Evolutionary conservation across 768 basidiomycete species (phyloP).

Genomic region (Daedaleopsis nitida): DNA sequence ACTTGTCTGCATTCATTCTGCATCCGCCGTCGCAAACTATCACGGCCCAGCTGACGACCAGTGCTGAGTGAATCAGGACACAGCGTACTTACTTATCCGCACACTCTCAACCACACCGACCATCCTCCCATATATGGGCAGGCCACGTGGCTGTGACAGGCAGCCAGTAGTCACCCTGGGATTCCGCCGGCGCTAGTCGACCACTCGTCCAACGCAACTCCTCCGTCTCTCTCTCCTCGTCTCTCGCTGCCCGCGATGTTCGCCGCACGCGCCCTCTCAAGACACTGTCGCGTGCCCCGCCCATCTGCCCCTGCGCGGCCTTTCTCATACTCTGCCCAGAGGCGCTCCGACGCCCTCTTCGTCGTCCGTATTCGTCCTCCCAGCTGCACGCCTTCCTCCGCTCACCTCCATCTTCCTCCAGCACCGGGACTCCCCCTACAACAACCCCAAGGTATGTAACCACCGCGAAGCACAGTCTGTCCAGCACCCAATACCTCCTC

Average conservation of each 20-base stretch:
- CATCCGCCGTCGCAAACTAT: no score
- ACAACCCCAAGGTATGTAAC: constrained; percentile 81
- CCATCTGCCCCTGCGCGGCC: constrained; percentile 17
- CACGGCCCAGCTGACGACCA: background rate
- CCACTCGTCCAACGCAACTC: background rate
- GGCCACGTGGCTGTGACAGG: constrained; percentile 3
- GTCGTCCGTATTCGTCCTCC: constrained; percentile 65
- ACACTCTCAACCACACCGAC: background rate
- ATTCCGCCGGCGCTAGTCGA: constrained; percentile 13
- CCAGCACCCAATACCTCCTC: background rate
- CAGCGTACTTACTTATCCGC: no score
- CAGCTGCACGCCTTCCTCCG: constrained; percentile 33
- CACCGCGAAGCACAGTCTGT: background rate
- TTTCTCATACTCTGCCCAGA: constrained; percentile 43
- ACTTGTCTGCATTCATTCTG: no score
- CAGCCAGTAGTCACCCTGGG: constrained; percentile 12
- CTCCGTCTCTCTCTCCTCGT: background rate
- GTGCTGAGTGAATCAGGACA: no score
- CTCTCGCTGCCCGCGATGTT: constrained; percentile 22
- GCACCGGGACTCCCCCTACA: constrained; percentile 95
- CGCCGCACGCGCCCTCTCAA: constrained; percentile 26
- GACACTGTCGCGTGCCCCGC: constrained; percentile 14
- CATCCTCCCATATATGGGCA: background rate
- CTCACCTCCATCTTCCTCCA: constrained; percentile 33
- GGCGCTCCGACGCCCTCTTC: constrained; percentile 83